Percentiles rank a stretch among this genome's conserved stretches.
Conservation (phyloP, 1,284 basidiomycete genomes). For the Mycena sp. region DNA sequence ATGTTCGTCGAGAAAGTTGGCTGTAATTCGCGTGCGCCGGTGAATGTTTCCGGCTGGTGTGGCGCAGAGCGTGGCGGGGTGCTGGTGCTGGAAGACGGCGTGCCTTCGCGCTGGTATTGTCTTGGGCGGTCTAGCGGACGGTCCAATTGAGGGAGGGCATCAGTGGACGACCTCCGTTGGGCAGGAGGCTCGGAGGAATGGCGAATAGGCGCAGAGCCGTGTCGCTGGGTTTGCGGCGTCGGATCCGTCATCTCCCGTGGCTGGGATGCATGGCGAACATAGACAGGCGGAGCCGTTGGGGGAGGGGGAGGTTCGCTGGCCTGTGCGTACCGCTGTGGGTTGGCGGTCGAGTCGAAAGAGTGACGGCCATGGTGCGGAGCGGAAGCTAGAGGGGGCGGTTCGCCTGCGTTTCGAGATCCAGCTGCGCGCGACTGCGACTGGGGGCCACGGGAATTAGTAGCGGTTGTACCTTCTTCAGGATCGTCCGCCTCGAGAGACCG, state of each 20-base stretch:
- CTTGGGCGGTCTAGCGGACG: constrained; percentile 17
- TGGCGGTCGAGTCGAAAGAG: no score
- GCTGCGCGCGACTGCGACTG: no score
- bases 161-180: constrained; percentile 7
- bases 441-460: constrained; percentile 1
- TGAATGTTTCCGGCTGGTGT: constrained; percentile 49
- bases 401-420: no score
- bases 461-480: neutral
- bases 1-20: constrained; percentile 73
- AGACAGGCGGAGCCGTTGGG: neutral
- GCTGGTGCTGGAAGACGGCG: no score
- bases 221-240: constrained; percentile 18
- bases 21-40: constrained; percentile 58
- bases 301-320: no score
- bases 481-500: constrained; percentile 25
- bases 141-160: constrained; percentile 17
- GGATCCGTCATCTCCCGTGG: constrained; percentile 24
- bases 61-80: no score
- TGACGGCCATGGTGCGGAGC: constrained; percentile 4
- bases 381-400: constrained; percentile 19
- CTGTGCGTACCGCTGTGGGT: no score
- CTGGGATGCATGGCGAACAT: constrained; percentile 16
- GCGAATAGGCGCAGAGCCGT: constrained; percentile 15
- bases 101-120: constrained; percentile 15
- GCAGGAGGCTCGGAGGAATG: constrained; percentile 31